A percentile compares a stretch with the other conserved stretches of the same genome.
phyloP scores from a whole-genome alignment of 2,329 filamentous ascomycete genomes.

The Graphium sp. region DNA sequence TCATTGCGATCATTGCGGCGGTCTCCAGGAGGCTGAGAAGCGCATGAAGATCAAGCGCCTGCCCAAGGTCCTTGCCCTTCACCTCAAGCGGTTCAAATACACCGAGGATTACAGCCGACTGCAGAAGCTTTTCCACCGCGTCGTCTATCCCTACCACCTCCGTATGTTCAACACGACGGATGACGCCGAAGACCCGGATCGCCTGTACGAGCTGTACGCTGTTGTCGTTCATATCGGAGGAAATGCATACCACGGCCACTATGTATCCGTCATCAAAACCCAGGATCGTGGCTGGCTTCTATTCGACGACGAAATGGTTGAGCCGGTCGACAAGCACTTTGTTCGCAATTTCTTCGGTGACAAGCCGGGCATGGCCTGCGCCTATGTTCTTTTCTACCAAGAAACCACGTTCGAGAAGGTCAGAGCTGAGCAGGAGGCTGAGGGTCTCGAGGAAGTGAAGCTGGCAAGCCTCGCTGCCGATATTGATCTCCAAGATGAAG shows the following conservation, averaged over 20 bases:
- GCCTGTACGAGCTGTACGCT: constrained; percentile 89
- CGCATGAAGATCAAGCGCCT: constrained; percentile 97
- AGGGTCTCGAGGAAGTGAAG: constrained; percentile 48
- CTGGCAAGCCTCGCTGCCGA: constrained; percentile 39
- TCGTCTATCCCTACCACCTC: constrained; percentile 92
- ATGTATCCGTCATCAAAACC: constrained; percentile 95
- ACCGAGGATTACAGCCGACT: constrained; percentile 86
- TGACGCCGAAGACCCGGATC: constrained; percentile 82
- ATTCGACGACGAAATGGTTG: constrained; percentile 97
- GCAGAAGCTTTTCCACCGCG: constrained; percentile 91
- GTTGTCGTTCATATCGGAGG: constrained; percentile 95
- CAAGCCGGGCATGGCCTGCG: constrained; percentile 76
- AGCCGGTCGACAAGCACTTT: constrained; percentile 92
- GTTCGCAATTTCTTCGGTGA: constrained; percentile 96
- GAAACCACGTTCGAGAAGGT: constrained; percentile 61
- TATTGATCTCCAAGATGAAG: constrained; percentile 26
- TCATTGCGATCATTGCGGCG: constrained; percentile 93
- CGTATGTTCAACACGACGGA: constrained; percentile 96
- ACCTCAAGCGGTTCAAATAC: constrained; percentile 96
- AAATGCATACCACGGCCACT: constrained; percentile 93
- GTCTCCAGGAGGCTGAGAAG: constrained; percentile 93
- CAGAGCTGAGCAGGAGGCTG: constrained; percentile 65
- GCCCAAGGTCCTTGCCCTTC: constrained; percentile 78
- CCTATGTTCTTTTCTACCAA: constrained; percentile 95
- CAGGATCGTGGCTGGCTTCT: constrained; percentile 89